These are phyloP conservation scores for Alternaria arbusti DNA, from an alignment of 2,329 filamentous ascomycete species.

Conservation along the genomic window DNA sequence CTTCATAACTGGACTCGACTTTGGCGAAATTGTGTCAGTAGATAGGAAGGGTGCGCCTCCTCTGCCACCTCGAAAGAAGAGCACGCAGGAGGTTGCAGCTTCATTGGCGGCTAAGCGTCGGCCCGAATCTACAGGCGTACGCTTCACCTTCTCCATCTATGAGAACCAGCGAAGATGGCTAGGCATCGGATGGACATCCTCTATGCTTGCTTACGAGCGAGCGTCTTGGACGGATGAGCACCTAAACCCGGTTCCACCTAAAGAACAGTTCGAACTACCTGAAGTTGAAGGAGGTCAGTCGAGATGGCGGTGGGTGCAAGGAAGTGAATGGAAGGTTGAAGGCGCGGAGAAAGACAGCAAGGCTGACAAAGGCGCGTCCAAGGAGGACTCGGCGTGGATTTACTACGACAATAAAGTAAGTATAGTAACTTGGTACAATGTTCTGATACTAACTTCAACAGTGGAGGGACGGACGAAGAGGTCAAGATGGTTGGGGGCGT, in stretches of 20 bases:
- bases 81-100: conserved; percentile 56
- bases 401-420: conserved; percentile 95
- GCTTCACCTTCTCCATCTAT: conserved; percentile 95
- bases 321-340: conserved; percentile 86
- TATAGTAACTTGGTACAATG: neutral
- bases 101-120: conserved; percentile 50
- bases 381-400: conserved; percentile 79
- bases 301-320: conserved; percentile 82
- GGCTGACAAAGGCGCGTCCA: conserved; percentile 45
- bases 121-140: conserved; percentile 73
- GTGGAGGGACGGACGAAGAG: conserved; percentile 89
- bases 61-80: conserved; percentile 53
- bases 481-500: conserved; percentile 88
- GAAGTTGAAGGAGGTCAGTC: conserved; percentile 69
- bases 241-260: conserved; percentile 77
- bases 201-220: conserved; percentile 87
- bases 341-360: conserved; percentile 59
- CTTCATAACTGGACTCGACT: conserved; percentile 80
- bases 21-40: conserved; percentile 57
- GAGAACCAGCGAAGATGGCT: conserved; percentile 97
- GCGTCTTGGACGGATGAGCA: conserved; percentile 96
- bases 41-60: conserved; percentile 43
- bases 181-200: conserved; percentile 92
- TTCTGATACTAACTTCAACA: conserved; percentile 47
- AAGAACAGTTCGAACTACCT: conserved; percentile 73